Evolutionary conservation across 305 asterid genomes (phyloP).

Genomic region (Fraxinus xanthoxyloides): DNA sequence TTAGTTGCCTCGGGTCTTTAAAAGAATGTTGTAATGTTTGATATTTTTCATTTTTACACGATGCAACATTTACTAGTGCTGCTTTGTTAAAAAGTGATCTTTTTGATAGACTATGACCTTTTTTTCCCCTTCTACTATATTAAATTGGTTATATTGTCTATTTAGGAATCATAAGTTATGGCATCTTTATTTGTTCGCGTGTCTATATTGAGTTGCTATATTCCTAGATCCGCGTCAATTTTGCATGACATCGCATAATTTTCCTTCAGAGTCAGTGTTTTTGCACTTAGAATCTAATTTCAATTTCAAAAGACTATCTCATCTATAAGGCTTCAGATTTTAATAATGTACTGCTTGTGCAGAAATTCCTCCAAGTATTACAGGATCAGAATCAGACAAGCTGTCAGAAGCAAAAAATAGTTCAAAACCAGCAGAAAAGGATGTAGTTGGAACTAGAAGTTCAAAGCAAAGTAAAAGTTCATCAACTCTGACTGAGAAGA

Average conservation of each 20-base stretch:
- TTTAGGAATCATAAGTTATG: not conserved
- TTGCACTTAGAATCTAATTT: not conserved
- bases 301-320: not conserved
- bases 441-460: constrained; percentile 12
- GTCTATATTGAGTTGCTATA: not conserved
- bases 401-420: constrained; percentile 29
- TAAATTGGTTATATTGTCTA: not conserved
- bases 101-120: not conserved
- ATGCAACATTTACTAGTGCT: not conserved
- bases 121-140: not conserved
- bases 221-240: constrained; percentile 10
- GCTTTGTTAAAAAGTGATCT: not conserved
- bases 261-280: constrained; percentile 5
- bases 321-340: not conserved
- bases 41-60: not conserved
- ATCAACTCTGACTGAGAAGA: constrained; percentile 24
- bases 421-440: constrained; percentile 19
- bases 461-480: constrained; percentile 31
- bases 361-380: constrained; percentile 28
- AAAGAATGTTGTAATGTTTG: not conserved
- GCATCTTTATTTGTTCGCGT: not conserved
- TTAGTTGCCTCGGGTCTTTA: constrained; percentile 5
- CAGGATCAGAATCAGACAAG: constrained; percentile 23
- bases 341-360: constrained; percentile 18
- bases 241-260: constrained; percentile 6